phyloP scores from a whole-genome alignment of 768 basidiomycete genomes.

The Tephrocybe rancida region DNA sequence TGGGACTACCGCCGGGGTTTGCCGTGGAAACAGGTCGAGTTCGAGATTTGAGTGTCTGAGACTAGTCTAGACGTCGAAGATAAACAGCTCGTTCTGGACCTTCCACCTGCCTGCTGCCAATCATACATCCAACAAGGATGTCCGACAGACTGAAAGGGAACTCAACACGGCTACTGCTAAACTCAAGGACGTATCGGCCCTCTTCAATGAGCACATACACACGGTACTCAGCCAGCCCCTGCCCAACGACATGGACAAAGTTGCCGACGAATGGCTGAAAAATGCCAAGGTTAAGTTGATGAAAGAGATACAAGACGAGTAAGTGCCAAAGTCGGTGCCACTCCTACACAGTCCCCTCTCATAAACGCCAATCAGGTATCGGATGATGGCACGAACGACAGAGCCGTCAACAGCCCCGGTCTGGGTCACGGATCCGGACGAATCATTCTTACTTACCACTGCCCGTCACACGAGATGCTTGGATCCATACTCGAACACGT shows the following conservation, averaged over 20 bases:
- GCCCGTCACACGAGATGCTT: not conserved
- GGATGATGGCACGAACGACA: not conserved
- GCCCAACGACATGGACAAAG: not conserved
- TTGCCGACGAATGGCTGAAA: not conserved
- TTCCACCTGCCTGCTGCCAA: too few species aligned
- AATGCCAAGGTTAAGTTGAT: not conserved
- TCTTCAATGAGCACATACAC: not conserved
- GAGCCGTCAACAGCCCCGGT: not conserved
- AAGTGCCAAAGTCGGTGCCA: not conserved
- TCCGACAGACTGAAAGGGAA: too few species aligned
- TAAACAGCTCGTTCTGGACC: too few species aligned
- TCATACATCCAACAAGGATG: not conserved
- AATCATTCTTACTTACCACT: not conserved
- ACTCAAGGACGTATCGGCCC: not conserved
- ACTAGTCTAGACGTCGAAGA: too few species aligned
- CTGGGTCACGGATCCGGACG: conserved; percentile 1
- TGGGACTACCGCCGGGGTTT: too few species aligned
- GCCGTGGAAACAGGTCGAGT: too few species aligned
- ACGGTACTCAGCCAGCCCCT: not conserved
- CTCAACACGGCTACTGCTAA: not conserved
- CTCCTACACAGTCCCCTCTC: not conserved
- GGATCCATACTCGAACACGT: not conserved
- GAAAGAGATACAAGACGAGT: not conserved
- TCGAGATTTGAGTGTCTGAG: too few species aligned
- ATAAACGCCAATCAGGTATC: not conserved